Evolutionary conservation across 768 basidiomycete species (phyloP).

Genomic region (Rhodotorula toruloides): DNA sequence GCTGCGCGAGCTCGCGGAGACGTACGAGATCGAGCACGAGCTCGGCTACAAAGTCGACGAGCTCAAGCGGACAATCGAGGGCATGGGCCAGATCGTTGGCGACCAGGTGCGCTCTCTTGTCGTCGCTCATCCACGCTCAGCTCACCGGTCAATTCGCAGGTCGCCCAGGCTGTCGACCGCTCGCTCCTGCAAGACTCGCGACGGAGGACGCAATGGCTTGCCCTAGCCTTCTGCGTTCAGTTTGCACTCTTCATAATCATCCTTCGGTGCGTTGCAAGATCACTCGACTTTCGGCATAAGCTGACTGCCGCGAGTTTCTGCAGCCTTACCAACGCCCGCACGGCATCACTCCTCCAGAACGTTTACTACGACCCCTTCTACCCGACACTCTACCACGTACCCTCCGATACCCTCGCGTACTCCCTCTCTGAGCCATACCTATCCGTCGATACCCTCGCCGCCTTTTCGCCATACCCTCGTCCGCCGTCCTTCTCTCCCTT

Average conservation of each 20-base stretch:
- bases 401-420: background rate
- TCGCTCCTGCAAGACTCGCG: slow-evolving; percentile 2
- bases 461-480: background rate
- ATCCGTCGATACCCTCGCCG: background rate
- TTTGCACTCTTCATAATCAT: slow-evolving; percentile 19
- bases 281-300: background rate
- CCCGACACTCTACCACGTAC: slow-evolving; percentile 6
- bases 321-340: slow-evolving; percentile 14
- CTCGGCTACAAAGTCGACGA: slow-evolving; percentile 27
- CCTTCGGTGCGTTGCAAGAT: slow-evolving; percentile 4
- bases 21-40: slow-evolving; percentile 21
- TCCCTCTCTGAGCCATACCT: background rate
- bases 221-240: slow-evolving; percentile 13
- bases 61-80: slow-evolving; percentile 21
- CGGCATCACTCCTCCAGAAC: slow-evolving; percentile 4
- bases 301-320: background rate
- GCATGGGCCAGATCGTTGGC: slow-evolving; percentile 22
- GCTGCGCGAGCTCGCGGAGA: background rate
- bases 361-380: slow-evolving; percentile 30
- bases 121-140: background rate
- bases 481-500: background rate
- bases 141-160: background rate
- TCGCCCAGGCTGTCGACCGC: slow-evolving; percentile 9
- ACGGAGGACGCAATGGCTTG: slow-evolving; percentile 11
- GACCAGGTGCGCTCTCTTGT: slow-evolving; percentile 11